Percentiles rank a stretch among this genome's conserved stretches.
Evolutionary conservation across 2,329 filamentous ascomycete genomes (phyloP).

Genomic region (Albophoma yamanashiensis): DNA sequence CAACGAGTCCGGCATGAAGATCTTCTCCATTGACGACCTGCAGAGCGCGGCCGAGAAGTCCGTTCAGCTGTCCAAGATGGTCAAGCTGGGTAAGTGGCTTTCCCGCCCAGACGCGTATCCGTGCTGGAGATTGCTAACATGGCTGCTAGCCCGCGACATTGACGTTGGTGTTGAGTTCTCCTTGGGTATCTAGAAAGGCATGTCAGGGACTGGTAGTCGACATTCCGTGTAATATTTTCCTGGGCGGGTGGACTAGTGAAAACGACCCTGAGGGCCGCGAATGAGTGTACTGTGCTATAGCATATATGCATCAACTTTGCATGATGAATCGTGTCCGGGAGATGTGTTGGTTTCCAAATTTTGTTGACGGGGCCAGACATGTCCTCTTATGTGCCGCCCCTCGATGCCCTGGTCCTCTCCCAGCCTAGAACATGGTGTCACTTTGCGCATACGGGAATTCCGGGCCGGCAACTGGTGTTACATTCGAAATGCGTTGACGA

Average conservation of each 20-base stretch:
- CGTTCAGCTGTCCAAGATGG: conserved; percentile 97
- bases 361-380: background rate
- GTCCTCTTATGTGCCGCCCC: background rate
- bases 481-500: background rate
- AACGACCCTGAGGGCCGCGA: background rate
- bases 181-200: conserved; percentile 67
- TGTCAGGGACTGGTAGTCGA: conserved; percentile 2
- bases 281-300: conserved; percentile 7
- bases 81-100: conserved; percentile 75
- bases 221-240: conserved; percentile 17
- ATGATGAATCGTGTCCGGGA: background rate
- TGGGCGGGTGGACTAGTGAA: conserved; percentile 2
- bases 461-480: background rate
- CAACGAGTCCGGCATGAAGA: conserved; percentile 97
- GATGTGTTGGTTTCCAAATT: conserved; percentile 2
- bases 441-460: background rate
- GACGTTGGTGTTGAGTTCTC: conserved; percentile 95
- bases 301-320: background rate
- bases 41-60: conserved; percentile 96
- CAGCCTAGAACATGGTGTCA: background rate
- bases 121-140: conserved; percentile 8
- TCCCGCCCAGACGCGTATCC: background rate
- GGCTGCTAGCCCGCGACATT: conserved; percentile 69
- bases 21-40: conserved; percentile 98
- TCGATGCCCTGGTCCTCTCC: background rate